Conservation (phyloP, 345 rosid species). For the Eucalyptus brandiana region DNA sequence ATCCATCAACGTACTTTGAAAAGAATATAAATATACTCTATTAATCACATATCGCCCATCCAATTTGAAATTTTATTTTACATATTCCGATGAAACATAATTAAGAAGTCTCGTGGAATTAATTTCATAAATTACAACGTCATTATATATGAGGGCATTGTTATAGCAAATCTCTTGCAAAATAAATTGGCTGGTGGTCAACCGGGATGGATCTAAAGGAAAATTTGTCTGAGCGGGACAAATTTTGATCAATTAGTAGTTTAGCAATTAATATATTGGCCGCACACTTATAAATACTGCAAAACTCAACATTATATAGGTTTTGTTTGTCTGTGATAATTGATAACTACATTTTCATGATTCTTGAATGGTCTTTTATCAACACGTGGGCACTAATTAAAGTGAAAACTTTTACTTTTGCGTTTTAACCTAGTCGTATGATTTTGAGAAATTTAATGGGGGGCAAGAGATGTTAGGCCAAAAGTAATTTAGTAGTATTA, state of each 20-base stretch:
- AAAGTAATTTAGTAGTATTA: background rate
- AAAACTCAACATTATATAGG: background rate
- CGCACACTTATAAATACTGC: background rate
- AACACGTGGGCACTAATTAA: background rate
- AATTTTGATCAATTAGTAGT: background rate
- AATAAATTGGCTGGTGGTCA: background rate
- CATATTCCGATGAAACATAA: background rate
- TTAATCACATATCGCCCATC: background rate
- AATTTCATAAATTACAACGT: background rate
- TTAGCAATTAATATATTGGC: background rate
- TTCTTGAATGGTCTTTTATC: background rate
- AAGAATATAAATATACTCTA: background rate
- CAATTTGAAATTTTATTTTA: background rate
- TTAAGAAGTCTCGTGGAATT: background rate
- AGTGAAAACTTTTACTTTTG: background rate
- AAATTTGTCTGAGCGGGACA: background rate
- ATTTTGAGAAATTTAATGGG: background rate
- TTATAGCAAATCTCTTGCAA: background rate
- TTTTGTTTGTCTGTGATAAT: background rate
- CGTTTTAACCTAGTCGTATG: background rate
- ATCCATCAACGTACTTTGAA: background rate
- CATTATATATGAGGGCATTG: background rate
- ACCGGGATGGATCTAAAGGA: background rate
- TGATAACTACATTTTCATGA: background rate
- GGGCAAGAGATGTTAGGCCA: background rate